These are phyloP conservation scores for Excoecaria cochinchinensis DNA, from an alignment of 345 rosid species.

Conservation along the genomic window DNA sequence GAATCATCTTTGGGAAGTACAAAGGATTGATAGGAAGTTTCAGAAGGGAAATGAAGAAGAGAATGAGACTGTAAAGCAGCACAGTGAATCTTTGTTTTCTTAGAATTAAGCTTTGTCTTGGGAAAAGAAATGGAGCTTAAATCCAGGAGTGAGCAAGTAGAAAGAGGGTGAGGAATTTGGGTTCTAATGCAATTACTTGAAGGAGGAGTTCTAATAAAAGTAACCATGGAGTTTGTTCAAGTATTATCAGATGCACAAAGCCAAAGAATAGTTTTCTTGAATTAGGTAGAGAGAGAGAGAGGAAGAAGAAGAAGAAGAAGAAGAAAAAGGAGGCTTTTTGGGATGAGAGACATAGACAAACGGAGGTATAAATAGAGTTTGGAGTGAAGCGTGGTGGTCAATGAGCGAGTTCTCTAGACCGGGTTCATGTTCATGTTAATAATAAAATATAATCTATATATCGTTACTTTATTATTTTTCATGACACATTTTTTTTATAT, in stretches of 20 bases:
- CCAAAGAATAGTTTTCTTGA: neutral
- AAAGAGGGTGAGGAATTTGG: conserved; percentile 34
- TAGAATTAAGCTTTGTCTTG: conserved; percentile 23
- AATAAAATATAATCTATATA: no score
- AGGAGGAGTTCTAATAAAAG: conserved; percentile 34
- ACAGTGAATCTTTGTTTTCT: conserved; percentile 20
- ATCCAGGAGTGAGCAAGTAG: conserved; percentile 13
- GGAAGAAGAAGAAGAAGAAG: neutral
- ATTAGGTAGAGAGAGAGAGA: neutral
- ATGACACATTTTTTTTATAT: no score
- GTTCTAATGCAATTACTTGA: conserved; percentile 32
- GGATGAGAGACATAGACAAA: conserved; percentile 4
- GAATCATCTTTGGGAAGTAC: conserved; percentile 29
- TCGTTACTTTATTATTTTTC: no score
- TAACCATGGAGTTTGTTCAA: conserved; percentile 37
- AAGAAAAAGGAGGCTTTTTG: conserved; percentile 2
- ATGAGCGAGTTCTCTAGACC: no score
- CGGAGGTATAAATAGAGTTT: conserved; percentile 31
- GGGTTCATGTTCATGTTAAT: no score
- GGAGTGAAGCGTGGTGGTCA: neutral
- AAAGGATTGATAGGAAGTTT: conserved; percentile 31
- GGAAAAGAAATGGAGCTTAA: conserved; percentile 24
- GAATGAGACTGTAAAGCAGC: conserved; percentile 47
- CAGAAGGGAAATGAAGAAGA: conserved; percentile 49
- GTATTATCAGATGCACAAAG: no score